phyloP scores from a whole-genome alignment of 1,139 yeast genomes.

The Taiozyma sp. region DNA sequence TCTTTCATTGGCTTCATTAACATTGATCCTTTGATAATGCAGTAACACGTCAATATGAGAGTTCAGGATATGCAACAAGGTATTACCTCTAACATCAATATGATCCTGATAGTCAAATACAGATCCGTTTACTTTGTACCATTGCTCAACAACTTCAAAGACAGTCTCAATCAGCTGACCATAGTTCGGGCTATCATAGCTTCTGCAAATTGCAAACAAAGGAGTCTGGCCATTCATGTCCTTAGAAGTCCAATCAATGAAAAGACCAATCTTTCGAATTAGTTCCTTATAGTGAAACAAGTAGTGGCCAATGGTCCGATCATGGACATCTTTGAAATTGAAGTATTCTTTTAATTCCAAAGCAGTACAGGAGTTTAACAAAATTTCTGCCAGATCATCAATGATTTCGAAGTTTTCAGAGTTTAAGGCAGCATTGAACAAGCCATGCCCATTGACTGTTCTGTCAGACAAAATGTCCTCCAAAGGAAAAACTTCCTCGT shows the following conservation, averaged over 20 bases:
- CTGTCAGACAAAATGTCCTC: constrained; percentile 66
- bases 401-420: constrained; percentile 46
- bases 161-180: constrained; percentile 41
- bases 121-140: constrained; percentile 31
- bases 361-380: constrained; percentile 38
- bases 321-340: constrained; percentile 44
- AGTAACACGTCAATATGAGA: constrained; percentile 40
- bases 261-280: constrained; percentile 49
- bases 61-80: constrained; percentile 65
- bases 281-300: constrained; percentile 53
- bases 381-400: constrained; percentile 39
- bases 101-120: constrained; percentile 49
- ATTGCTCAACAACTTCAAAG: constrained; percentile 38
- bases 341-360: constrained; percentile 46
- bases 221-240: constrained; percentile 79
- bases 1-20: constrained; percentile 58
- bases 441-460: constrained; percentile 45
- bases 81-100: constrained; percentile 67
- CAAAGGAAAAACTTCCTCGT: constrained; percentile 46
- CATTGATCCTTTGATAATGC: constrained; percentile 37
- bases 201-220: constrained; percentile 64
- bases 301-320: constrained; percentile 69
- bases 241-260: constrained; percentile 63
- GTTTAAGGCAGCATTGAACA: constrained; percentile 57
- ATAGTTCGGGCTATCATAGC: constrained; percentile 76